Evolutionary conservation across 2,329 filamentous ascomycete genomes (phyloP).

Genomic region (Penicillium occitanis): DNA sequence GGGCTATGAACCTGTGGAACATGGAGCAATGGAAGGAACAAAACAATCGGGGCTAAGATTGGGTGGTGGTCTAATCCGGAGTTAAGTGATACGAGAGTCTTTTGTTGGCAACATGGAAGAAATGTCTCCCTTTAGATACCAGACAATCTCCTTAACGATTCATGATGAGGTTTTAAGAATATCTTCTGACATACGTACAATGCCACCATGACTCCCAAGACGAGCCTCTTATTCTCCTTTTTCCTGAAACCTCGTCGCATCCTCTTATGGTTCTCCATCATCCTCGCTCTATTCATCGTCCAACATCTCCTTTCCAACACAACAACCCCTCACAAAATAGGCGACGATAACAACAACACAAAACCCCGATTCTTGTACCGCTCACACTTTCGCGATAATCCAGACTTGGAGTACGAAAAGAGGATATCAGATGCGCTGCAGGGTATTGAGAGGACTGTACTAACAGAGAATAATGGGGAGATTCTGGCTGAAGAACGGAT

Average conservation of each 20-base stretch:
- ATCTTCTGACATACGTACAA: not conserved
- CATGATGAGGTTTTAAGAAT: not conserved
- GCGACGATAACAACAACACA: constrained; percentile 21
- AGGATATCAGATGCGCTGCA: constrained; percentile 28
- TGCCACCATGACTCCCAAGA: not conserved
- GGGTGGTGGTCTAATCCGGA: too few relatives aligned
- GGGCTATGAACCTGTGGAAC: not conserved
- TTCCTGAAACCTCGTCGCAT: constrained; percentile 6
- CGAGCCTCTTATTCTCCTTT: not conserved
- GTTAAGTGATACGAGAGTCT: not conserved
- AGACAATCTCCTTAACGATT: not conserved
- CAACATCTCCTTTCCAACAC: not conserved
- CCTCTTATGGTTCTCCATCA: not conserved
- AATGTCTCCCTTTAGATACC: not conserved
- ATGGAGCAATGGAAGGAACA: too few relatives aligned
- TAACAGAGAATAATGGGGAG: constrained; percentile 19
- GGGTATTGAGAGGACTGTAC: constrained; percentile 26
- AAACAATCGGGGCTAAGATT: too few relatives aligned
- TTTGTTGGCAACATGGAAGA: not conserved
- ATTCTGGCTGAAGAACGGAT: constrained; percentile 25
- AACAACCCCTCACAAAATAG: not conserved
- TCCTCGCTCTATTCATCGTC: constrained; percentile 6
- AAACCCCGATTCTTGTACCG: constrained; percentile 31
- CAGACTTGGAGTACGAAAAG: constrained; percentile 32
- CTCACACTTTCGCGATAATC: constrained; percentile 31